phyloP scores from a whole-genome alignment of 2,329 filamentous ascomycete species.

The Pseudogymnoascus sp. region DNA sequence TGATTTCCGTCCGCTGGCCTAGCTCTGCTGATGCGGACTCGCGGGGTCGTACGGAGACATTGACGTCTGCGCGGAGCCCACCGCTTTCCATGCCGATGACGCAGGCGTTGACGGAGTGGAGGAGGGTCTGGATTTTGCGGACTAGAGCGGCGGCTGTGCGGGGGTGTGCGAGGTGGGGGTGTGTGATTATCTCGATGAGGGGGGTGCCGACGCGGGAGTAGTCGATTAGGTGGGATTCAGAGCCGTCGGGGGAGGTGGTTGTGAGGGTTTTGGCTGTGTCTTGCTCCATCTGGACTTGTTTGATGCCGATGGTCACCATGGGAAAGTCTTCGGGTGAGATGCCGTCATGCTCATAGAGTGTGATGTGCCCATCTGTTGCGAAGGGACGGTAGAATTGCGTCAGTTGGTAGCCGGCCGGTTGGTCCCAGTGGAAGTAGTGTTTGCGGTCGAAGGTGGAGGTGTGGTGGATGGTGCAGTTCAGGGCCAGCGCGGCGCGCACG shows the following conservation, averaged over 20 bases:
- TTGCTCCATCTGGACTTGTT: conserved; percentile 95
- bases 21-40: conserved; percentile 34
- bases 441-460: conserved; percentile 87
- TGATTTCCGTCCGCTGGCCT: conserved; percentile 90
- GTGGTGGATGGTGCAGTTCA: conserved; percentile 69
- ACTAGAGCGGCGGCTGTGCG: conserved; percentile 82
- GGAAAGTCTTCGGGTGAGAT: conserved; percentile 57
- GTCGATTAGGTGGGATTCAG: conserved; percentile 68
- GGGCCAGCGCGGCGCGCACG: conserved; percentile 76
- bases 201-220: conserved; percentile 90
- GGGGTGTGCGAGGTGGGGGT: conserved; percentile 79
- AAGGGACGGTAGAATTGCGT: conserved; percentile 85
- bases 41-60: conserved; percentile 71
- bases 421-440: conserved; percentile 99
- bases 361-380: conserved; percentile 62
- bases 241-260: conserved; percentile 50
- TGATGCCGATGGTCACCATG: conserved; percentile 65
- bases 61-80: conserved; percentile 86
- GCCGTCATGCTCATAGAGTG: conserved; percentile 65
- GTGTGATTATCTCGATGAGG: conserved; percentile 89
- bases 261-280: conserved; percentile 86
- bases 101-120: conserved; percentile 75
- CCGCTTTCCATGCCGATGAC: conserved; percentile 90
- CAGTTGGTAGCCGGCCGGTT: conserved; percentile 93
- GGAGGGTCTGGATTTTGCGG: conserved; percentile 73